Conservation (phyloP, 345 rosid genomes). For the Arabidopsis thaliana region DNA sequence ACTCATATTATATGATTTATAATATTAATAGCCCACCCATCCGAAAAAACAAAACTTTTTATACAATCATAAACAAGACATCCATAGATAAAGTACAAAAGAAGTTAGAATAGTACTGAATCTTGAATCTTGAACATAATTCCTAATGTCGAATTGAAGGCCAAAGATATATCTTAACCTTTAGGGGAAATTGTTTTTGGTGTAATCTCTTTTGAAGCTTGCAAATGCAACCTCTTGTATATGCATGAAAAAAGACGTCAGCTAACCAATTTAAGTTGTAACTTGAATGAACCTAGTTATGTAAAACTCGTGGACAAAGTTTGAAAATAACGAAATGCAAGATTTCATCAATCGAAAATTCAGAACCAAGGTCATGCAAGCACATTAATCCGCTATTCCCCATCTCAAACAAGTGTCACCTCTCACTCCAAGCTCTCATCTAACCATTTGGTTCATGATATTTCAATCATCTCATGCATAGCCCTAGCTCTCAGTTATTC, state of each 20-base stretch:
- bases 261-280: no score
- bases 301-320: no score
- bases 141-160: conserved; percentile 3
- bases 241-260: not conserved
- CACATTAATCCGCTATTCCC: conserved; percentile 7
- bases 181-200: conserved; percentile 18
- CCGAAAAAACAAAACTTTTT: conserved; percentile 17
- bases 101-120: conserved; percentile 36
- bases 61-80: conserved; percentile 32
- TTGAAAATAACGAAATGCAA: not conserved
- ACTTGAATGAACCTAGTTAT: not conserved
- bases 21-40: conserved; percentile 29
- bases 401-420: conserved; percentile 1
- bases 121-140: conserved; percentile 19
- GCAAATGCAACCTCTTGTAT: not conserved
- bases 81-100: conserved; percentile 45
- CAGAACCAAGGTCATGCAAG: not conserved
- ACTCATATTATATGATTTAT: conserved; percentile 32
- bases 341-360: not conserved
- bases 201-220: not conserved
- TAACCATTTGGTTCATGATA: conserved; percentile 1
- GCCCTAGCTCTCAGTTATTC: not conserved
- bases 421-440: not conserved
- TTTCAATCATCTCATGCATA: not conserved
- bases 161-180: conserved; percentile 6